A percentile compares a stretch with the other conserved stretches of the same genome.
Conservation (phyloP, 2,329 filamentous ascomycete genomes). For the Pseudogymnoascus sp. region DNA sequence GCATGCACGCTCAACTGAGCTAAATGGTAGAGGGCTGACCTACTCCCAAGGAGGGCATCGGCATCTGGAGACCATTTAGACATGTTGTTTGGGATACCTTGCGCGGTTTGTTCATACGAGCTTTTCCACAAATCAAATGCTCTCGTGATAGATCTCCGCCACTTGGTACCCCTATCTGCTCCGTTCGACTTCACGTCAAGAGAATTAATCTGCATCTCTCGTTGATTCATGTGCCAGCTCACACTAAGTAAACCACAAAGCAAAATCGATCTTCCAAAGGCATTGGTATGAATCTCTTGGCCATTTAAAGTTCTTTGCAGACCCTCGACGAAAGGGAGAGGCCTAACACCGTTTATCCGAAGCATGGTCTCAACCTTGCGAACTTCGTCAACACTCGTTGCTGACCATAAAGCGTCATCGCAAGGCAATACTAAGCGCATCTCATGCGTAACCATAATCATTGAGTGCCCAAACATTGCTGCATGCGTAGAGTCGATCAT, state of each 20-base stretch:
- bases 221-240: slow-evolving; percentile 95
- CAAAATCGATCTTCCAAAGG: slow-evolving; percentile 84
- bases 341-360: slow-evolving; percentile 72
- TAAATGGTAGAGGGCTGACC: slow-evolving; percentile 83
- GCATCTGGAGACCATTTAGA: slow-evolving; percentile 56
- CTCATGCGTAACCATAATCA: slow-evolving; percentile 94
- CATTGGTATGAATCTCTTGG: slow-evolving; percentile 81
- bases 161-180: slow-evolving; percentile 80
- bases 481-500: slow-evolving; percentile 93
- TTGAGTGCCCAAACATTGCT: slow-evolving; percentile 96
- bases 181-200: slow-evolving; percentile 67
- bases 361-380: slow-evolving; percentile 75
- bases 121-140: slow-evolving; percentile 94
- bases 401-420: slow-evolving; percentile 88
- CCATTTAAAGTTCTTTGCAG: slow-evolving; percentile 82
- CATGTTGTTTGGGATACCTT: slow-evolving; percentile 44
- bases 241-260: slow-evolving; percentile 93
- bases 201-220: slow-evolving; percentile 85
- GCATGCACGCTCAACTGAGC: slow-evolving; percentile 98
- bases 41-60: slow-evolving; percentile 70
- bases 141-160: slow-evolving; percentile 75
- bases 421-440: slow-evolving; percentile 87
- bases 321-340: slow-evolving; percentile 81
- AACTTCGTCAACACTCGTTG: slow-evolving; percentile 80
- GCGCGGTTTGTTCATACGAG: slow-evolving; percentile 53